Base-by-base conservation (phyloP, 495 filamentous ascomycete genomes). In the Aspergillus bridgeri region DNA sequence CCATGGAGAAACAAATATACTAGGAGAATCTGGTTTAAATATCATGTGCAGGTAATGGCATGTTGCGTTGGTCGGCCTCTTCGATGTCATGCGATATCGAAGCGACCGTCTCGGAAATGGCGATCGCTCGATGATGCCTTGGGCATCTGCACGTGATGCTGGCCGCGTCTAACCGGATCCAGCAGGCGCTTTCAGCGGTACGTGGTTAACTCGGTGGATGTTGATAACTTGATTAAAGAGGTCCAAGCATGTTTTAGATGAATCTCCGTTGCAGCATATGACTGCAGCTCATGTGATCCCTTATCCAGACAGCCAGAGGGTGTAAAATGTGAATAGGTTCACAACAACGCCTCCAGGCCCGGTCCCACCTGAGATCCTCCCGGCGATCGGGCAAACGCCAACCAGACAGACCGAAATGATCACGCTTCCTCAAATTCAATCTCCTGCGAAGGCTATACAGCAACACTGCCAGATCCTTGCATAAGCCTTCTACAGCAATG, bases 51-150 rank as follows among this genome's bases (percentile, higher is more conserved):
- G 17, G 33, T 25, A 3, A 21, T 55, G 22, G 42, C 42, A 53
- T 58, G 21, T 42, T 25, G 3, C n/a, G 57, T 48, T 24, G 20
- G 42, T 43, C 5, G 27, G 7, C 18, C 9, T 13, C 18, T 29
- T 50, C 21, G 17, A 23, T 17, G 7, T 29, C 49, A 47, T 44
- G 13, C 33, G 22, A 33, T 27, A 46, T 38, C 48, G 53, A 13
- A 47, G 42, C 43, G 24, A 21, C 22, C 22, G 42, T 58, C 56
- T 58, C 49, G 56, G 56, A 58, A 53, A 27, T 46, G 24, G 27
- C 42, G 24, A 43, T 52, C 29, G 18, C 33, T 38, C 24, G 49
- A 25, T 51, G 29, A 43, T 22, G 6, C 27, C 25, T 42, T 11
- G 42, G 38, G 25, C 9, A 23, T 18, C 6, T 3, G 20, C 56